phyloP scores from a whole-genome alignment of 805 yeast species.

The Sugiyamaella mastotermitis region DNA sequence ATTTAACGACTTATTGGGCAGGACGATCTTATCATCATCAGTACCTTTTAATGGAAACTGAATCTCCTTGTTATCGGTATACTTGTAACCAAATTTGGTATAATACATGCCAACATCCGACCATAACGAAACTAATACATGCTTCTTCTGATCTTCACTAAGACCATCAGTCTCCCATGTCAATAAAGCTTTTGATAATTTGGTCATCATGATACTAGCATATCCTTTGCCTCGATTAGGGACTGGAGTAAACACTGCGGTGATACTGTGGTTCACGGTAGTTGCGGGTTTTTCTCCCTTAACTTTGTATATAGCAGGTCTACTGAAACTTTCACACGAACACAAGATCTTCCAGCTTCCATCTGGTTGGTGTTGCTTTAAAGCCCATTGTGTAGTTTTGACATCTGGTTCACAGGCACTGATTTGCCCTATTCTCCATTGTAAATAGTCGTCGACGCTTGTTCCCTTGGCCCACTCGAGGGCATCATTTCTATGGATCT shows the following conservation, averaged over 20 bases:
- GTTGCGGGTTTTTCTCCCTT: slow-evolving; percentile 17
- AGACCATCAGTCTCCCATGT: slow-evolving; percentile 26
- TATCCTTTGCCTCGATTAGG: slow-evolving; percentile 49
- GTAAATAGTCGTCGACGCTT: slow-evolving; percentile 23
- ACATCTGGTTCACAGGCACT: slow-evolving; percentile 24
- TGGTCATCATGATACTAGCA: slow-evolving; percentile 42
- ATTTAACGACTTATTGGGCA: slow-evolving; percentile 2
- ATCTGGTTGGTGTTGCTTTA: slow-evolving; percentile 23
- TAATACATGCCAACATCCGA: slow-evolving; percentile 72
- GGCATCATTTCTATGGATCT: slow-evolving; percentile 17
- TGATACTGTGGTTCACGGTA: slow-evolving; percentile 33
- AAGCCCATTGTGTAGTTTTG: slow-evolving; percentile 24
- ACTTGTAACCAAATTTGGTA: slow-evolving; percentile 45
- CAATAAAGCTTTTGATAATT: slow-evolving; percentile 16
- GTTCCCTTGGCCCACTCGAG: slow-evolving; percentile 25
- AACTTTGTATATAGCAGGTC: slow-evolving; percentile 25
- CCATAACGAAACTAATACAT: slow-evolving; percentile 45
- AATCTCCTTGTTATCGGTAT: slow-evolving; percentile 17
- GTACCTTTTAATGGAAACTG: not conserved
- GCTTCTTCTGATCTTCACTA: slow-evolving; percentile 16
- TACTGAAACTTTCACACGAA: slow-evolving; percentile 42
- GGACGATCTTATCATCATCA: slow-evolving; percentile 3
- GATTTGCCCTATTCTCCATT: too few relatives aligned
- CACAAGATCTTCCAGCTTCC: slow-evolving; percentile 31
- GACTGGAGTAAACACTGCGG: slow-evolving; percentile 52